Base-by-base conservation (phyloP, 306 rosid genomes). In the Dryas alaskensis region DNA sequence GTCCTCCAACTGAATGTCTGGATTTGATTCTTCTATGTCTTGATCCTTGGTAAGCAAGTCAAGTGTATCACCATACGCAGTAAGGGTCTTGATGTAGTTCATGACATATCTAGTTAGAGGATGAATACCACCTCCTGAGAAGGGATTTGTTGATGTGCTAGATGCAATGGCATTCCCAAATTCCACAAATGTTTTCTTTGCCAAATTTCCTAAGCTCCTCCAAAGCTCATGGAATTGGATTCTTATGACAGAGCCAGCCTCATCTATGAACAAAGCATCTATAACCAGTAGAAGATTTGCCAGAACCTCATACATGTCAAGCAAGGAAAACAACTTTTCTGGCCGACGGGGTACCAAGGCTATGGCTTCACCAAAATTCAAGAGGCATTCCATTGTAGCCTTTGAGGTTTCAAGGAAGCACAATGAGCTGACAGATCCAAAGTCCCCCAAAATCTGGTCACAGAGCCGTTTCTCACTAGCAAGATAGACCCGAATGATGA, bases 251-350 rank as follows among this genome's bases (percentile, higher is more conserved):
- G 78, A 69, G 75, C 82, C 87, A 12, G 44, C 71, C 54, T 84
- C 89, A 73, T 85, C 89, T 3, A 70, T 74, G 80, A 85, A 86
- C 65, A 87, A 75, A 51, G 67, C 16, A 51, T 89, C 85, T 17
- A 87, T 76, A 37, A 73, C 73, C 17, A 54, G 72, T 10, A 73
- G 78, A 79, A 89, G 79, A 61, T 85, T 73, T 12, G 77, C 74
- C 60, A 91, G 78, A 46, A 84, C 86, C 76, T 87, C 88, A 4
- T 89, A 85, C 89, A 85, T 89, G 81, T 91, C 86, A 14, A 91
- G 90, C 43, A 88, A 67, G 7, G 85, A 63, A 69, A 89, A 80
- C 78, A 91, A 16, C 76, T 79, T 84, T 50, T 89, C 90, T 0
- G 94, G 89, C 67, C 79, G 5, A 58, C 67, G 87, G 10, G 76